A percentile compares a stretch with the other conserved stretches of the same genome.
These are phyloP conservation scores for Cryptosporidium xiaoi DNA, from an alignment of 169 alveolate genomes.

Conservation along the genomic window DNA sequence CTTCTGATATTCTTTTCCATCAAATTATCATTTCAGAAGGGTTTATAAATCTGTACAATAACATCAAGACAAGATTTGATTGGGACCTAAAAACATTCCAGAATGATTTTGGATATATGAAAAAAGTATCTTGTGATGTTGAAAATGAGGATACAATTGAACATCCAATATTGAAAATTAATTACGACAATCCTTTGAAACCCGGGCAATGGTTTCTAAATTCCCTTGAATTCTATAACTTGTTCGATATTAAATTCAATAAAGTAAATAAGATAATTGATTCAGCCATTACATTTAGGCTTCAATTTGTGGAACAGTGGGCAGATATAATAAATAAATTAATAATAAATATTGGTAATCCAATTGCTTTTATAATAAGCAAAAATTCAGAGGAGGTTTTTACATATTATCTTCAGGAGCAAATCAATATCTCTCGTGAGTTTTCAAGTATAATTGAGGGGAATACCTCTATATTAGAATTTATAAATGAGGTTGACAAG, in stretches of 20 bases:
- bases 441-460: conserved; percentile 27
- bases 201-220: conserved; percentile 39
- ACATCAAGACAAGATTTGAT: conserved; percentile 31
- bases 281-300: conserved; percentile 21
- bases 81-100: conserved; percentile 43
- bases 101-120: conserved; percentile 45
- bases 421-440: conserved; percentile 4
- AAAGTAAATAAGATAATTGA: conserved; percentile 29
- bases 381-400: conserved; percentile 38
- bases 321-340: conserved; percentile 10
- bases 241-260: not conserved
- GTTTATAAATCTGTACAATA: conserved; percentile 19
- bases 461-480: conserved; percentile 20
- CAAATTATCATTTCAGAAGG: conserved; percentile 5
- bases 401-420: conserved; percentile 17
- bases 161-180: conserved; percentile 12
- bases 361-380: conserved; percentile 37
- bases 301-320: conserved; percentile 67
- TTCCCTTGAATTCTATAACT: conserved; percentile 23
- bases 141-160: conserved; percentile 23
- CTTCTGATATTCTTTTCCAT: conserved; percentile 6
- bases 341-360: conserved; percentile 38
- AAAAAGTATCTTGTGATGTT: conserved; percentile 5
- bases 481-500: conserved; percentile 20
- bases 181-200: not conserved